Conservation (phyloP, 805 yeast genomes). For the Komagataella kurtzmanii region DNA sequence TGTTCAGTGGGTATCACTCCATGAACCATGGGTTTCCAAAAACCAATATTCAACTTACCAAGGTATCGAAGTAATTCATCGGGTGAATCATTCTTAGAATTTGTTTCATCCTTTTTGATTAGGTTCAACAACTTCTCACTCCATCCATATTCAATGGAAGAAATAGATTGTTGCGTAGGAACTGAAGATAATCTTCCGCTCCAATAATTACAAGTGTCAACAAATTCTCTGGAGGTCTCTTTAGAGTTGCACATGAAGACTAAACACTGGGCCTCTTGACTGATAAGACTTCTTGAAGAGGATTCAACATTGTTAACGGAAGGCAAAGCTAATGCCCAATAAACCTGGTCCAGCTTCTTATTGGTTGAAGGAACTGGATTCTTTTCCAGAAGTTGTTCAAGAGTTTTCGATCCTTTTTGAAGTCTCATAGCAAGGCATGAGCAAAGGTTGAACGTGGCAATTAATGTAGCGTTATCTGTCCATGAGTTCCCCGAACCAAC, state of each 20-base stretch:
- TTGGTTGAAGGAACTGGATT: slow-evolving; percentile 15
- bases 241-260: slow-evolving; percentile 54
- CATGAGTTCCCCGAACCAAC: slow-evolving; percentile 44
- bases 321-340: slow-evolving; percentile 48
- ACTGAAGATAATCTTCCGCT: slow-evolving; percentile 74
- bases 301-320: slow-evolving; percentile 15
- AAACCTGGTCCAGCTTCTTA: slow-evolving; percentile 20
- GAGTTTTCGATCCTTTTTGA: slow-evolving; percentile 16
- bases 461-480: slow-evolving; percentile 47
- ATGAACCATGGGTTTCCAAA: slow-evolving; percentile 25
- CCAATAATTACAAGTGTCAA: slow-evolving; percentile 81
- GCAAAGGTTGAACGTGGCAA: slow-evolving; percentile 38
- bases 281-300: neutral
- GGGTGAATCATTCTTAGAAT: slow-evolving; percentile 1
- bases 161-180: slow-evolving; percentile 60
- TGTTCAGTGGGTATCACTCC: slow-evolving; percentile 15
- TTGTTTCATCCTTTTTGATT: slow-evolving; percentile 1
- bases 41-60: slow-evolving; percentile 19
- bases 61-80: slow-evolving; percentile 13
- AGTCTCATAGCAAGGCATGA: slow-evolving; percentile 36
- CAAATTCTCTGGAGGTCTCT: slow-evolving; percentile 56
- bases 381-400: slow-evolving; percentile 6
- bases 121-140: slow-evolving; percentile 12
- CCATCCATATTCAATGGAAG: slow-evolving; percentile 83
- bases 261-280: neutral